phyloP scores from a whole-genome alignment of 1,284 basidiomycete genomes.

The Phellopilus nigrolimitatus region DNA sequence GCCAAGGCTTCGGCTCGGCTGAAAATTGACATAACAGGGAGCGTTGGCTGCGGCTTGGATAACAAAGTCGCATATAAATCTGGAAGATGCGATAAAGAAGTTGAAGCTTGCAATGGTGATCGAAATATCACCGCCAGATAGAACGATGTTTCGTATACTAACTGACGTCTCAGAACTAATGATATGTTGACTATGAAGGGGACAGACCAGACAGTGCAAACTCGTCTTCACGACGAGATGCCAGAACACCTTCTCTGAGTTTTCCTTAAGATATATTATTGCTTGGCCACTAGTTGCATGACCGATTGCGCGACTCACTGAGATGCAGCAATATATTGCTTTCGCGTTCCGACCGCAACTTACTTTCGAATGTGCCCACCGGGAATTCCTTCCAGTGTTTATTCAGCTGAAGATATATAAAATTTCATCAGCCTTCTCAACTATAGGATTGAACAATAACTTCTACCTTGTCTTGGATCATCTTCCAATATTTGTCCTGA shows the following conservation, averaged over 20 bases:
- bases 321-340: conserved; percentile 14
- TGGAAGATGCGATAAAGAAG: conserved; percentile 9
- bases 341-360: conserved; percentile 6
- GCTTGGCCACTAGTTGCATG: too few relatives aligned
- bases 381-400: conserved; percentile 13
- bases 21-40: neutral
- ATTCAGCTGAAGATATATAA: neutral
- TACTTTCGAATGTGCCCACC: neutral
- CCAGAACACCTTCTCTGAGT: conserved; percentile 15
- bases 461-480: conserved; percentile 10
- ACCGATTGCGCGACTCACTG: neutral
- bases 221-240: conserved; percentile 10
- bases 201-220: conserved; percentile 14
- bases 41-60: neutral
- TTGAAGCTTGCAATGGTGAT: conserved; percentile 6
- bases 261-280: conserved; percentile 8
- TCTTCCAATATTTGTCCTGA: conserved; percentile 15
- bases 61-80: conserved; percentile 1
- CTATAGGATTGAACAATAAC: too few relatives aligned
- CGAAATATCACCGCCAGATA: conserved; percentile 14
- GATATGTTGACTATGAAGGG: neutral
- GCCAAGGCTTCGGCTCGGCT: neutral
- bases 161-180: neutral
- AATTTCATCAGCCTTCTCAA: neutral
- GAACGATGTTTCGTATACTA: conserved; percentile 19